A percentile compares a stretch with the other conserved stretches of the same genome.
Conservation (phyloP, 148 eudicot genomes). For the Nyssa sinensis region DNA sequence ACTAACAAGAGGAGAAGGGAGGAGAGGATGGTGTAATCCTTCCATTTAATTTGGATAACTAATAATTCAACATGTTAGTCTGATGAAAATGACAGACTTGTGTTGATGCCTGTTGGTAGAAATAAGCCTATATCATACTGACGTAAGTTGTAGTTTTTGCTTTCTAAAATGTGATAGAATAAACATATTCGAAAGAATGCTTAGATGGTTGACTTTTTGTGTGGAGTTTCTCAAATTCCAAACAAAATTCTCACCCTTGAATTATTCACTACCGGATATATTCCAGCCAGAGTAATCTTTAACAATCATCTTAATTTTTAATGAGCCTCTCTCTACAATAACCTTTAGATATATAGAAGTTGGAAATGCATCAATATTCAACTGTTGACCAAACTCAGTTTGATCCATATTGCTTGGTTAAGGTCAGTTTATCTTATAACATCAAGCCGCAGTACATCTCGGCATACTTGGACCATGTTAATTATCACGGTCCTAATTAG, state of each 20-base stretch:
- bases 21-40: no score
- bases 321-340: not conserved
- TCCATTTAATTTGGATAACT: no score
- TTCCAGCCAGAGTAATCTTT: not conserved
- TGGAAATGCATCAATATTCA: not conserved
- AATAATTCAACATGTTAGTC: not conserved
- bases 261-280: not conserved
- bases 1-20: no score
- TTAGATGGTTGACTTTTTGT: not conserved
- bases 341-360: not conserved
- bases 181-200: not conserved
- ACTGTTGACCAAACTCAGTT: not conserved
- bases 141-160: not conserved
- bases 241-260: not conserved
- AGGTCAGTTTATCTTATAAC: no score
- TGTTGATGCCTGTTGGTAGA: not conserved
- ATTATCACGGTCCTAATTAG: not conserved
- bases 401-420: not conserved
- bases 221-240: not conserved
- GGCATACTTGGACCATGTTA: not conserved
- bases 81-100: not conserved
- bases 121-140: not conserved
- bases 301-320: not conserved
- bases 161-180: not conserved
- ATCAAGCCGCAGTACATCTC: not conserved